Conservation (phyloP, 495 filamentous ascomycete genomes). For the Cercophora samala region DNA sequence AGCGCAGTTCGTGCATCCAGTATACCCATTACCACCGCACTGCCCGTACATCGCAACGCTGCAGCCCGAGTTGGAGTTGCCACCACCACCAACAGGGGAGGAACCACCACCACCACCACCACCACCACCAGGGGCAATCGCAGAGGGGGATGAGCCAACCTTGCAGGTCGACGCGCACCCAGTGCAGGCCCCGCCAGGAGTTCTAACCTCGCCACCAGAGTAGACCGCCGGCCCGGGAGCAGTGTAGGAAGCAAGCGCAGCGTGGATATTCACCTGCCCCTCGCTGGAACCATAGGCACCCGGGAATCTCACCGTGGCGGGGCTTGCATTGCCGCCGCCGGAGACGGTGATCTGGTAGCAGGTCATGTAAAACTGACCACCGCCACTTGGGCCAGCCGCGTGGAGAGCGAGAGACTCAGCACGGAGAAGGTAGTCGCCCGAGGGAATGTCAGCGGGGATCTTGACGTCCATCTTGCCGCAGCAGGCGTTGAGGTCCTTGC, state of each 20-base stretch:
- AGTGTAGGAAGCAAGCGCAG: conserved; percentile 34
- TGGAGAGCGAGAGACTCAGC: conserved; percentile 53
- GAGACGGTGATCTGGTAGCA: conserved; percentile 48
- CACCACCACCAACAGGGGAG: not conserved
- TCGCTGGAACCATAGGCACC: conserved; percentile 48
- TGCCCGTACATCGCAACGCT: conserved; percentile 39
- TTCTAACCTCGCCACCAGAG: conserved; percentile 36
- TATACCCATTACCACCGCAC: conserved; percentile 44
- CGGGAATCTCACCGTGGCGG: conserved; percentile 43
- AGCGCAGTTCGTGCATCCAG: conserved; percentile 39
- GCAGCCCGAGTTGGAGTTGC: conserved; percentile 21
- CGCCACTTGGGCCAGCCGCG: conserved; percentile 36
- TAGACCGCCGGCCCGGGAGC: conserved; percentile 42
- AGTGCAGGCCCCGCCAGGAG: conserved; percentile 33
- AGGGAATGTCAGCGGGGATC: conserved; percentile 45
- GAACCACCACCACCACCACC: conserved; percentile 4
- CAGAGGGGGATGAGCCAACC: conserved; percentile 34
- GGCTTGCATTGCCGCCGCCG: conserved; percentile 34
- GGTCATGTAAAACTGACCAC: conserved; percentile 50
- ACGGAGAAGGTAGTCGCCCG: conserved; percentile 52
- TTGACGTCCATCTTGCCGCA: conserved; percentile 49
- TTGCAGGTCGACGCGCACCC: conserved; percentile 43
- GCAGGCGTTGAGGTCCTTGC: conserved; percentile 49
- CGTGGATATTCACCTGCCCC: conserved; percentile 49
- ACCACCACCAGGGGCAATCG: conserved; percentile 16